phyloP scores from a whole-genome alignment of 164 flowering plant genomes.

The Chloranthus sessilifolius region DNA sequence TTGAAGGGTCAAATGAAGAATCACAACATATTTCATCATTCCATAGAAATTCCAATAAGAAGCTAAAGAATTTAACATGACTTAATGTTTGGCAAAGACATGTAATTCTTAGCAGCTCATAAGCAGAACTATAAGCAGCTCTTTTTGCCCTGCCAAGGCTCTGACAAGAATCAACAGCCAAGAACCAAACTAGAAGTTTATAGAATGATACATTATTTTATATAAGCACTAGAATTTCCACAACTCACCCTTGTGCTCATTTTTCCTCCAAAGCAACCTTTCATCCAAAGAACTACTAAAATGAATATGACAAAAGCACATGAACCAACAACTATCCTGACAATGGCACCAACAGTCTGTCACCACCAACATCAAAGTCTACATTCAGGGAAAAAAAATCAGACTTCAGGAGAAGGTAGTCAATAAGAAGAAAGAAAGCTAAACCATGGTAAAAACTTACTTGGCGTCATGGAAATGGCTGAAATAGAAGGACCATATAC shows the following conservation, averaged over 20 bases:
- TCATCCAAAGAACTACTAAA: slow-evolving; percentile 35
- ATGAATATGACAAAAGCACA: slow-evolving; percentile 26
- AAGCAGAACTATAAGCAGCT: too few species aligned
- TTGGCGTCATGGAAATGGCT: slow-evolving; percentile 69
- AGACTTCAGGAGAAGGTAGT: not conserved
- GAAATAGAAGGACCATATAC: slow-evolving; percentile 84
- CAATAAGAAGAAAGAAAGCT: not conserved
- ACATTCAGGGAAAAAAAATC: slow-evolving; percentile 18
- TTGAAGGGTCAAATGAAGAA: too few species aligned
- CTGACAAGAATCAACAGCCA: too few species aligned
- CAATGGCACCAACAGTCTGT: slow-evolving; percentile 53
- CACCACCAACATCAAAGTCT: slow-evolving; percentile 45
- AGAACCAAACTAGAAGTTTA: too few species aligned
- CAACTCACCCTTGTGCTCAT: slow-evolving; percentile 46
- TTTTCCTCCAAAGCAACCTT: slow-evolving; percentile 48
- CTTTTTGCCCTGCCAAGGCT: too few species aligned
- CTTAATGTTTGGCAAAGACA: too few species aligned
- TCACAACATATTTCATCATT: too few species aligned
- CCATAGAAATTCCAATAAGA: too few species aligned
- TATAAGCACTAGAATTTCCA: too few species aligned
- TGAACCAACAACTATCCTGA: slow-evolving; percentile 55
- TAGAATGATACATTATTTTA: not conserved
- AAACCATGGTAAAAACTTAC: slow-evolving; percentile 27
- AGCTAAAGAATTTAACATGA: too few species aligned
- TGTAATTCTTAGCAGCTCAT: too few species aligned